These are phyloP conservation scores for Boletus insuetus DNA, from an alignment of 768 basidiomycete species.

Conservation along the genomic window DNA sequence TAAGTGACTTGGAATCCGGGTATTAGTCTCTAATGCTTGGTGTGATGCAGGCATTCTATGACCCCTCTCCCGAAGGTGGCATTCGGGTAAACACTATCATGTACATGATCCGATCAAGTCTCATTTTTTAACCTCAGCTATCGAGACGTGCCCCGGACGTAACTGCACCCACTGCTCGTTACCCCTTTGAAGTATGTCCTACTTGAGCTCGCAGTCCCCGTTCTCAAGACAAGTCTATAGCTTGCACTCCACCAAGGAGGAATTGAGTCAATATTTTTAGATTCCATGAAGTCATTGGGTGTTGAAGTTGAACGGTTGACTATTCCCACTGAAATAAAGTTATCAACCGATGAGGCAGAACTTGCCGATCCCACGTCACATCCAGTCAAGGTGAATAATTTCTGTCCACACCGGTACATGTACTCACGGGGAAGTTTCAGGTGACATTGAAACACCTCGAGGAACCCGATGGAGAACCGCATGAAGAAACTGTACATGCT, in stretches of 20 bases:
- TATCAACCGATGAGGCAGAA: slow-evolving; percentile 26
- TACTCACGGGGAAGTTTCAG: slow-evolving; percentile 9
- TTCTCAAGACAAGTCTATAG: slow-evolving; percentile 14
- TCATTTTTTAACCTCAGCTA: slow-evolving; percentile 38
- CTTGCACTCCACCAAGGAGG: slow-evolving; percentile 35
- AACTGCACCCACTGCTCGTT: slow-evolving; percentile 58
- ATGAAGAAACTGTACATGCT: slow-evolving; percentile 58
- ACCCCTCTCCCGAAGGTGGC: slow-evolving; percentile 57
- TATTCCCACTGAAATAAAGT: slow-evolving; percentile 25
- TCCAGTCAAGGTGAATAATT: slow-evolving; percentile 17
- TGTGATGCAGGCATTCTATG: slow-evolving; percentile 63
- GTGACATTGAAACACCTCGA: slow-evolving; percentile 22
- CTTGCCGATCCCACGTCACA: slow-evolving; percentile 22
- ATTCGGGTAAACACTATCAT: slow-evolving; percentile 45
- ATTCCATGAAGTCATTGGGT: not conserved
- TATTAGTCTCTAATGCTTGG: not conserved
- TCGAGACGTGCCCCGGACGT: slow-evolving; percentile 62
- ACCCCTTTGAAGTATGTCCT: slow-evolving; percentile 60
- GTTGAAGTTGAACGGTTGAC: slow-evolving; percentile 33
- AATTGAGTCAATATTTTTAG: not conserved
- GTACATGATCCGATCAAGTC: not conserved
- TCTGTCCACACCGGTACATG: not conserved
- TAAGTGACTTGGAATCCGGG: slow-evolving; percentile 31
- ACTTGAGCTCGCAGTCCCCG: not conserved
- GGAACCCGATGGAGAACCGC: slow-evolving; percentile 30